phyloP scores from a whole-genome alignment of 2,329 filamentous ascomycete species.

The Tolypocladium endophyticum region DNA sequence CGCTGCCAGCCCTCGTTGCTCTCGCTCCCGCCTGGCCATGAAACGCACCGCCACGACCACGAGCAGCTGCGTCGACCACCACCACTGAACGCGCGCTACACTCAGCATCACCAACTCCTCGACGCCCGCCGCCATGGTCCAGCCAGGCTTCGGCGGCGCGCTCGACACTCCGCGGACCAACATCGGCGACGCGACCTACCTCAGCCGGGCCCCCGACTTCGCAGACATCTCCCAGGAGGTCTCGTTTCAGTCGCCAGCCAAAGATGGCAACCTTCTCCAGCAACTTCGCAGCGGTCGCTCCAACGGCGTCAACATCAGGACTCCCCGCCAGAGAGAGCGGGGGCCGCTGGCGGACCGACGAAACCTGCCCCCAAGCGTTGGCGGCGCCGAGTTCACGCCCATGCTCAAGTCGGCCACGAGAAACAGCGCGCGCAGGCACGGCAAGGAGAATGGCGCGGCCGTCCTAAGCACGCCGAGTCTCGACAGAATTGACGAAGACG shows the following conservation, averaged over 20 bases:
- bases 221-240: slow-evolving; percentile 74
- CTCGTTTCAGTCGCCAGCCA: slow-evolving; percentile 73
- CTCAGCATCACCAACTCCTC: neutral
- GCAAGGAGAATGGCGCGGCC: slow-evolving; percentile 50
- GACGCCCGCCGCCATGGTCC: slow-evolving; percentile 40
- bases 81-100: neutral
- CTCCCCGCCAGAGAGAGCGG: slow-evolving; percentile 59
- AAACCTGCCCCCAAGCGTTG: slow-evolving; percentile 56
- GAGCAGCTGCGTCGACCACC: neutral
- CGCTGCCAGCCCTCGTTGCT: neutral
- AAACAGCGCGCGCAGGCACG: slow-evolving; percentile 57
- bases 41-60: neutral
- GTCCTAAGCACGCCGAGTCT: slow-evolving; percentile 59
- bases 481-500: slow-evolving; percentile 56
- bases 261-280: slow-evolving; percentile 58
- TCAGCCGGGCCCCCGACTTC: slow-evolving; percentile 59
- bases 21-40: neutral
- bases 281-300: slow-evolving; percentile 59
- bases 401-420: slow-evolving; percentile 71
- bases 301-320: slow-evolving; percentile 50
- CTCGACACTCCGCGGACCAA: slow-evolving; percentile 84
- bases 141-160: slow-evolving; percentile 48
- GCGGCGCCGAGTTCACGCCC: slow-evolving; percentile 81
- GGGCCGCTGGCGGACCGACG: slow-evolving; percentile 60
- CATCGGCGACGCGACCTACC: slow-evolving; percentile 71